Evolutionary conservation across 495 filamentous ascomycete species (phyloP).

Genomic region (Penicillium daleae): DNA sequence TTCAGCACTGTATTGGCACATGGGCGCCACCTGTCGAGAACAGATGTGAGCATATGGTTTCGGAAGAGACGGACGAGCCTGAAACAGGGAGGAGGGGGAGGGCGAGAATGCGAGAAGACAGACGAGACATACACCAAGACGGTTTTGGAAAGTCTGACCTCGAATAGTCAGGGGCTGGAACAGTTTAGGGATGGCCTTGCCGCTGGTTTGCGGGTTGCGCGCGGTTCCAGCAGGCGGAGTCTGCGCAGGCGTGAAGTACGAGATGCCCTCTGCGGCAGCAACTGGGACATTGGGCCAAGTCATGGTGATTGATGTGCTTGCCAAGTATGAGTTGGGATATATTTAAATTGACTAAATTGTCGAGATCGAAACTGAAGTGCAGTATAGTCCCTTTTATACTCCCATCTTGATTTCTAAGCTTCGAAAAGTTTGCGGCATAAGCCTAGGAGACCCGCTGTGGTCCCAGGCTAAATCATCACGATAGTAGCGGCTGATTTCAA

Average conservation of each 20-base stretch:
- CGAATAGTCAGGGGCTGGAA: constrained; percentile 67
- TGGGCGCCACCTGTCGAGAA: constrained; percentile 50
- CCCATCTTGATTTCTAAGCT: constrained; percentile 27
- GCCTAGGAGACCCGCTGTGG: constrained; percentile 7
- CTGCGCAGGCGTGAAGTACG: constrained; percentile 73
- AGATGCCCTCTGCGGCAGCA: constrained; percentile 54
- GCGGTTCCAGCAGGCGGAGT: constrained; percentile 67
- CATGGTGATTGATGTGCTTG: constrained; percentile 18
- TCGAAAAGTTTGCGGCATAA: constrained; percentile 11
- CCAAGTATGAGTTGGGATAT: not conserved
- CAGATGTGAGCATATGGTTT: constrained; percentile 16
- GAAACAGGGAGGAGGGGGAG: not conserved
- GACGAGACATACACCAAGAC: constrained; percentile 53
- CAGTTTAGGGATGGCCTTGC: constrained; percentile 64
- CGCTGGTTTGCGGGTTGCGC: constrained; percentile 59
- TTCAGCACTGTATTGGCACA: constrained; percentile 72
- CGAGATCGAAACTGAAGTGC: not conserved
- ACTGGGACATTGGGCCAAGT: constrained; percentile 44
- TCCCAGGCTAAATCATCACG: not conserved
- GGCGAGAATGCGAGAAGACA: not conserved
- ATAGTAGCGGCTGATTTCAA: constrained; percentile 6
- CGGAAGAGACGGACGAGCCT: not conserved
- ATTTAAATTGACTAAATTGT: not conserved
- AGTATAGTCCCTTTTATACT: constrained; percentile 8
- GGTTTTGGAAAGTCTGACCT: constrained; percentile 62